A percentile compares a stretch with the other conserved stretches of the same genome.
Evolutionary conservation across 805 yeast genomes (phyloP).

Genomic region (Blastobotrys chiropterorum): DNA sequence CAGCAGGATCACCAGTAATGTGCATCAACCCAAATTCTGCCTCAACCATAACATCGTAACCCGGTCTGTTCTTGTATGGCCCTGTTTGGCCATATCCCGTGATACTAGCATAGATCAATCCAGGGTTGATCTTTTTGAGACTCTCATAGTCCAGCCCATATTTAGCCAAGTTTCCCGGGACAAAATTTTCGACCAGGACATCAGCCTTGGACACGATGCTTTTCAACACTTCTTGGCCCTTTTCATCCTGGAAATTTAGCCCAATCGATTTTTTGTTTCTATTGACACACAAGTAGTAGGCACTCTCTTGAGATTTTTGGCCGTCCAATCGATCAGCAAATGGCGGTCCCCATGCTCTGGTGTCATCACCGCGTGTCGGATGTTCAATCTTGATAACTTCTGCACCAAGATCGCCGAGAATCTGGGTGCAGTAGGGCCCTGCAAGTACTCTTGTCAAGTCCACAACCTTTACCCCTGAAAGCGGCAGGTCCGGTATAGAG

Average conservation of each 20-base stretch:
- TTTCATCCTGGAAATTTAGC: slow-evolving; percentile 29
- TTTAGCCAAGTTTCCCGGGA: slow-evolving; percentile 34
- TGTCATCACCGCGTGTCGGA: slow-evolving; percentile 38
- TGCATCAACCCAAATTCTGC: slow-evolving; percentile 42
- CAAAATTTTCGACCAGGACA: slow-evolving; percentile 35
- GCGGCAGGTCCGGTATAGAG: slow-evolving; percentile 23
- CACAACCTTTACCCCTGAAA: slow-evolving; percentile 31
- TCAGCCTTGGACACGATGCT: slow-evolving; percentile 29
- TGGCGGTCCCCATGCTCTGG: slow-evolving; percentile 41
- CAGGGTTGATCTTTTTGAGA: slow-evolving; percentile 23
- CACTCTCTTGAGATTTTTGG: slow-evolving; percentile 26
- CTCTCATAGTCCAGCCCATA: slow-evolving; percentile 33
- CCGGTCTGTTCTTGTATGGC: slow-evolving; percentile 35
- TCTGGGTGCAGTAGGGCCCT: slow-evolving; percentile 37
- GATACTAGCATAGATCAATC: slow-evolving; percentile 34
- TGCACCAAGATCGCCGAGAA: slow-evolving; percentile 40
- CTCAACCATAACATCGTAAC: slow-evolving; percentile 41
- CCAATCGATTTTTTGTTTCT: slow-evolving; percentile 36
- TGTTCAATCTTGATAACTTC: slow-evolving; percentile 38
- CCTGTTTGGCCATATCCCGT: slow-evolving; percentile 41
- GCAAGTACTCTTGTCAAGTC: slow-evolving; percentile 39
- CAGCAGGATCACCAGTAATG: slow-evolving; percentile 36
- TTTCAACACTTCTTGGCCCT: slow-evolving; percentile 31
- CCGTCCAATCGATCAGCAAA: slow-evolving; percentile 26
- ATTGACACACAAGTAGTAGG: slow-evolving; percentile 34